A percentile compares a stretch with the other conserved stretches of the same genome.
phyloP scores from a whole-genome alignment of 176 grass and related monocot genomes.

The Cymbopogon citratus region DNA sequence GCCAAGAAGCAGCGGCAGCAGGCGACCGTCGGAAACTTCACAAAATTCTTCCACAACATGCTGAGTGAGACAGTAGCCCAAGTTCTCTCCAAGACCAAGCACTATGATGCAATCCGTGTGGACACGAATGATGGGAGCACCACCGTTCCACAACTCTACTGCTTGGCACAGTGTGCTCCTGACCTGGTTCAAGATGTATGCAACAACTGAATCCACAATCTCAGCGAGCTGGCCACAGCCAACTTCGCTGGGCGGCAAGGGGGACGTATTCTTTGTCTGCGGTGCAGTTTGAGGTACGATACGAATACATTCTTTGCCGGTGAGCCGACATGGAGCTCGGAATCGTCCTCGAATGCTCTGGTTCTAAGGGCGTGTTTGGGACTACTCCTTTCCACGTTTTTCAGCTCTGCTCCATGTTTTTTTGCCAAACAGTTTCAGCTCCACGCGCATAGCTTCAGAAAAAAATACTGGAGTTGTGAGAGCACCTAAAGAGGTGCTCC shows the following conservation, averaged over 20 bases:
- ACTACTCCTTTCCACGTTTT: too few relatives aligned
- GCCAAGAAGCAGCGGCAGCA: background rate
- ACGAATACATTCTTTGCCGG: constrained; percentile 12
- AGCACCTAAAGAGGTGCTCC: too few relatives aligned
- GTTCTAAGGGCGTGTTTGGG: too few relatives aligned
- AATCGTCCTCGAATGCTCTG: too few relatives aligned
- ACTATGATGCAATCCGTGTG: background rate
- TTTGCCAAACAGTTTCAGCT: too few relatives aligned
- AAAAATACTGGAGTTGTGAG: too few relatives aligned
- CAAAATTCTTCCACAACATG: background rate
- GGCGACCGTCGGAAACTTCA: too few relatives aligned
- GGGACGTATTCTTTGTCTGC: background rate
- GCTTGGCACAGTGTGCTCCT: constrained; percentile 19
- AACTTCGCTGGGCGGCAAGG: background rate
- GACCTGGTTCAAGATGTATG: background rate
- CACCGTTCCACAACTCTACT: background rate
- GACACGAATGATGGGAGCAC: background rate
- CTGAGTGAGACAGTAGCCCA: background rate
- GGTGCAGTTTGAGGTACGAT: constrained; percentile 32
- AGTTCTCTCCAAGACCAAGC: background rate
- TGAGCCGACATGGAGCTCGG: background rate
- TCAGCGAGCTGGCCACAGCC: background rate
- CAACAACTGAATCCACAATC: constrained; percentile 16
- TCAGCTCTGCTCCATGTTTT: too few relatives aligned
- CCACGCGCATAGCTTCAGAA: too few relatives aligned